phyloP scores from a whole-genome alignment of 139 green algal genomes.

The Closterium sp. region DNA sequence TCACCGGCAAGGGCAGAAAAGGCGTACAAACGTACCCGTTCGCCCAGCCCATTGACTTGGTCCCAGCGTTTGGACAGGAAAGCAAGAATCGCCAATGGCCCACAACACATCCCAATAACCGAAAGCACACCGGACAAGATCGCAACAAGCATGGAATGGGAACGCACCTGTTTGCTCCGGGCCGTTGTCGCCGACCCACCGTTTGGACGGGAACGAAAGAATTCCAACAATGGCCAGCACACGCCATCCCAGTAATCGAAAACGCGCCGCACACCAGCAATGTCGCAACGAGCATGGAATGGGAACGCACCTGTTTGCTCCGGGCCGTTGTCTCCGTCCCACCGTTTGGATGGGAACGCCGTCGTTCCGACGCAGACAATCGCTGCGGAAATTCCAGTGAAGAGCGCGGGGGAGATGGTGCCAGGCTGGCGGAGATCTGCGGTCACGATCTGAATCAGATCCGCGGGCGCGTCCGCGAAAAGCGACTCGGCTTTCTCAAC shows the following conservation, averaged over 20 bases:
- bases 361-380: conserved; percentile 33
- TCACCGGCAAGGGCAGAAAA: not conserved
- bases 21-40: conserved; percentile 1
- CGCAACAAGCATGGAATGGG: no score
- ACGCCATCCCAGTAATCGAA: not conserved
- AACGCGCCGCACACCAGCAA: not conserved
- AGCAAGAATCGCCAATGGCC: not conserved
- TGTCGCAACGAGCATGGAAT: not conserved
- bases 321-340: conserved; percentile 38
- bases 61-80: conserved; percentile 31
- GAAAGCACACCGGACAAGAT: no score
- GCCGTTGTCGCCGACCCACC: conserved; percentile 39
- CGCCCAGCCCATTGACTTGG: conserved; percentile 24
- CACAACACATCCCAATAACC: no score
- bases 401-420: not conserved
- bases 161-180: conserved; percentile 34
- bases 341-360: conserved; percentile 40
- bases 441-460: not conserved
- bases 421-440: not conserved
- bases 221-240: not conserved
- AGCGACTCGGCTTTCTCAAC: conserved; percentile 3
- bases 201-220: conserved; percentile 40
- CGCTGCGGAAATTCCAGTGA: conserved; percentile 14
- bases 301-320: conserved; percentile 31
- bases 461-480: not conserved